These are phyloP conservation scores for Debaryomyces maramus DNA, from an alignment of 805 yeast genomes.

Conservation along the genomic window DNA sequence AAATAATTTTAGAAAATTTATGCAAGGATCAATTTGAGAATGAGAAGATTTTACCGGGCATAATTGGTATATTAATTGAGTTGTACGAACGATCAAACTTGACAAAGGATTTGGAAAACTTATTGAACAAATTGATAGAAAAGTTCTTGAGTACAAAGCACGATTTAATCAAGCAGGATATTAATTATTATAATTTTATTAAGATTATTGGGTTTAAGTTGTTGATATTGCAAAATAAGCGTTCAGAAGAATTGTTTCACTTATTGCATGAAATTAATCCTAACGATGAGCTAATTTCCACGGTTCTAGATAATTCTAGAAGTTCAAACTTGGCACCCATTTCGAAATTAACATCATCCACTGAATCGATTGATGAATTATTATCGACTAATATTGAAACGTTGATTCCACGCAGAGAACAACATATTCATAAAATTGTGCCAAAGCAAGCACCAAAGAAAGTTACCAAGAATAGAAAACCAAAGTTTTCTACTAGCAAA, in stretches of 20 bases:
- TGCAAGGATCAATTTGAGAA: slow-evolving; percentile 12
- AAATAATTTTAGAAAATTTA: slow-evolving; percentile 35
- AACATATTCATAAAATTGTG: slow-evolving; percentile 6
- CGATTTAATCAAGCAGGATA: slow-evolving; percentile 11
- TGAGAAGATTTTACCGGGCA: slow-evolving; percentile 44
- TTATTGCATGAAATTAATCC: slow-evolving; percentile 18
- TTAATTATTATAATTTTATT: slow-evolving; percentile 24
- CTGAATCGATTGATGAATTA: slow-evolving; percentile 28
- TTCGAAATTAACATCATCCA: slow-evolving; percentile 22
- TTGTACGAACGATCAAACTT: slow-evolving; percentile 49
- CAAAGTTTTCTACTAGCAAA: slow-evolving; percentile 30
- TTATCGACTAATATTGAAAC: slow-evolving; percentile 30
- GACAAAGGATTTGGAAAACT: slow-evolving; percentile 25
- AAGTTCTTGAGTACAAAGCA: slow-evolving; percentile 11
- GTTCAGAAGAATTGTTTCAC: slow-evolving; percentile 20
- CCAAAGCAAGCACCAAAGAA: slow-evolving; percentile 10
- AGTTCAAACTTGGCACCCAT: slow-evolving; percentile 19
- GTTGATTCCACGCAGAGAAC: slow-evolving; percentile 19
- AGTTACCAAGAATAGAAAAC: slow-evolving; percentile 22
- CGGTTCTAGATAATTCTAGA: slow-evolving; percentile 19
- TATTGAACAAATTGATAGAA: slow-evolving; percentile 16
- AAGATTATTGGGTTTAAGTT: slow-evolving; percentile 33
- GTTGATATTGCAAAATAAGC: slow-evolving; percentile 16
- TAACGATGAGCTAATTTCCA: slow-evolving; percentile 25
- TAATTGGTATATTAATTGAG: slow-evolving; percentile 50